These are phyloP conservation scores for Lactuca sativa DNA, from an alignment of 129 eudicot genomes.

Conservation along the genomic window DNA sequence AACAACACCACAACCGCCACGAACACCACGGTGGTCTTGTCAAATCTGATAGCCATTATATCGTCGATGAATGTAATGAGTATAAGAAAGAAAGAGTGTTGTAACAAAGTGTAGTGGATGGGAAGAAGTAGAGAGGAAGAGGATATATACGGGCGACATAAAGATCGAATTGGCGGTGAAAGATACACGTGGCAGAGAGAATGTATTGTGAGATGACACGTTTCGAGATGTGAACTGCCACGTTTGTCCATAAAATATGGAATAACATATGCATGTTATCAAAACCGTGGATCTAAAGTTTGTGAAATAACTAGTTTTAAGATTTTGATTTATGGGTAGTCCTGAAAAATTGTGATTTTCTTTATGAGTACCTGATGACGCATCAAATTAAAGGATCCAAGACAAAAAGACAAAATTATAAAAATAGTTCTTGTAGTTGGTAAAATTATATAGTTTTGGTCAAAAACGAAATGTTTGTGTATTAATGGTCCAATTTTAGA, in stretches of 20 bases:
- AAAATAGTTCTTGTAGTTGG: too few relatives aligned
- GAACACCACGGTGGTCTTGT: not conserved
- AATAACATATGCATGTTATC: not conserved
- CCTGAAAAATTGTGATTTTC: too few relatives aligned
- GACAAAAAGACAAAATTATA: too few relatives aligned
- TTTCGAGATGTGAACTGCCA: conserved; percentile 14
- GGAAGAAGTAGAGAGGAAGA: not conserved
- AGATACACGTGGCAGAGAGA: conserved; percentile 4
- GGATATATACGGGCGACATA: not conserved
- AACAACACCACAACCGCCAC: conserved; percentile 17
- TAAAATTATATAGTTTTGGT: too few relatives aligned
- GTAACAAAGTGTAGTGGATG: not conserved
- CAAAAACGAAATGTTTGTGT: too few relatives aligned
- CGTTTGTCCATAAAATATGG: not conserved
- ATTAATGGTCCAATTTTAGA: too few relatives aligned
- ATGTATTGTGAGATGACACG: conserved; percentile 11
- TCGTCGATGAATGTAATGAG: not conserved
- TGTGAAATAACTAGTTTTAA: too few relatives aligned
- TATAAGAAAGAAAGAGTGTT: not conserved
- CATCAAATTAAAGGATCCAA: too few relatives aligned
- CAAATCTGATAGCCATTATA: conserved; percentile 4
- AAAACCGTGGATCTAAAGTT: not conserved
- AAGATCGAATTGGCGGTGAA: conserved; percentile 9
- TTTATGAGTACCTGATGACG: too few relatives aligned
- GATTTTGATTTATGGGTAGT: too few relatives aligned